Evolutionary conservation across 2,329 filamentous ascomycete species (phyloP), one percentile per base, ranked within the genome.

Genomic region (Hirsutella thompsonii): DNA sequence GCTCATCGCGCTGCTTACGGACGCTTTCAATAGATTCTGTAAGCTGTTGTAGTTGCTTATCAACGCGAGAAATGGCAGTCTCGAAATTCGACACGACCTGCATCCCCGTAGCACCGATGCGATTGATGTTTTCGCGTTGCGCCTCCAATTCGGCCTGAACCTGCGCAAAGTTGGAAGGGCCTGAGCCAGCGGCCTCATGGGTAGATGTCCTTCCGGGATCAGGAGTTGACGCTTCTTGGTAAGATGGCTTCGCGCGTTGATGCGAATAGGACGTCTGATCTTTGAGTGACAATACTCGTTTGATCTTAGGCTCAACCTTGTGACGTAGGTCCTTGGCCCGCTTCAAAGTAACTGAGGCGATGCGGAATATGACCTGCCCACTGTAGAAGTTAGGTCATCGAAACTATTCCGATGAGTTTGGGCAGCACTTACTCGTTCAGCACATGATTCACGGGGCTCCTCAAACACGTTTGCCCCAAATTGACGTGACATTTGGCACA

Each of bases 51-150:
- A 62, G 49, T 29, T 63, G 57, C 18, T 49, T 42, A 29, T 64
- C 55, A 16, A 67, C 55, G 19, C 56, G 57, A 16, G 47, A 42
- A 9, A 65, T 50, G 20, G 55, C 51, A 11, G 53, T 53, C 18
- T 64, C 57, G 37, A 66, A 58, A 2, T 56, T 54, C 8, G 61
- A 55, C 11, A 62, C 53, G 34, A 63, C 53, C 33, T 61, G 59
- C 43, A 54, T 55, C 1, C 61, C 62, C 6, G 59, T 55, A 20
- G 47, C 56, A 41, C 62, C 59, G 35, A 67, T 57, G 26, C 55
- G 56, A 8, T 57, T 51, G 42, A 65, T 60, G 16, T 61, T 53
- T 32, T 55, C 53, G 30, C 52, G 47, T 37, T 65, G 61, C 3
- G 46, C 43, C 29, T 59, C 52, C 4, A 67, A 39, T 21, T 62